These are phyloP conservation scores for Monosporozyma unispora DNA, from an alignment of 805 yeast genomes.

Conservation along the genomic window DNA sequence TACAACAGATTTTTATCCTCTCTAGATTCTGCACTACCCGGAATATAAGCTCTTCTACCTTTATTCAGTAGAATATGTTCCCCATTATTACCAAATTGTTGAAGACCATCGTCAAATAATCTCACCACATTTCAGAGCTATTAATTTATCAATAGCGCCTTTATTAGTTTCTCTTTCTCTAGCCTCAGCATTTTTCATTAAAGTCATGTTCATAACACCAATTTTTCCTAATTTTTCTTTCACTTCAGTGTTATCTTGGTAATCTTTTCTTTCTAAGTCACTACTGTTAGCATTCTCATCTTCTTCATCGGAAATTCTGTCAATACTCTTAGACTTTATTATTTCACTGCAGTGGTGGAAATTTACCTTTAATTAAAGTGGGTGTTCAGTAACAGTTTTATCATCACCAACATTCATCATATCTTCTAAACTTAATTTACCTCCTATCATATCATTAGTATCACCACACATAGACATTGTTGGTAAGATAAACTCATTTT, in stretches of 20 bases:
- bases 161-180: slow-evolving; percentile 52
- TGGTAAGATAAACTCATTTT: slow-evolving; percentile 64
- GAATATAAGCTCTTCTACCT: slow-evolving; percentile 79
- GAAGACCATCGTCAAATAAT: slow-evolving; percentile 23
- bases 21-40: slow-evolving; percentile 32
- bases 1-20: slow-evolving; percentile 30
- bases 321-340: slow-evolving; percentile 63
- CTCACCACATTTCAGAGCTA: slow-evolving; percentile 39
- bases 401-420: slow-evolving; percentile 63
- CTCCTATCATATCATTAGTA: slow-evolving; percentile 9
- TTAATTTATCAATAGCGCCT: slow-evolving; percentile 42
- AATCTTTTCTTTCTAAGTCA: slow-evolving; percentile 43
- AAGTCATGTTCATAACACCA: slow-evolving; percentile 92
- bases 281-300: slow-evolving; percentile 33
- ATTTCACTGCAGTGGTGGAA: slow-evolving; percentile 59
- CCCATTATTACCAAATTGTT: slow-evolving; percentile 29
- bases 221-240: slow-evolving; percentile 54
- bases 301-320: slow-evolving; percentile 47
- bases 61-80: slow-evolving; percentile 48
- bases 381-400: slow-evolving; percentile 41
- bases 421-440: slow-evolving; percentile 56
- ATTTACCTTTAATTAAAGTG: slow-evolving; percentile 35
- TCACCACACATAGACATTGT: slow-evolving; percentile 25
- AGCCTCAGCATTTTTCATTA: slow-evolving; percentile 85
- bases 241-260: slow-evolving; percentile 29